phyloP scores from a whole-genome alignment of 2,329 filamentous ascomycete species.

The Hymenoscyphus linearis region DNA sequence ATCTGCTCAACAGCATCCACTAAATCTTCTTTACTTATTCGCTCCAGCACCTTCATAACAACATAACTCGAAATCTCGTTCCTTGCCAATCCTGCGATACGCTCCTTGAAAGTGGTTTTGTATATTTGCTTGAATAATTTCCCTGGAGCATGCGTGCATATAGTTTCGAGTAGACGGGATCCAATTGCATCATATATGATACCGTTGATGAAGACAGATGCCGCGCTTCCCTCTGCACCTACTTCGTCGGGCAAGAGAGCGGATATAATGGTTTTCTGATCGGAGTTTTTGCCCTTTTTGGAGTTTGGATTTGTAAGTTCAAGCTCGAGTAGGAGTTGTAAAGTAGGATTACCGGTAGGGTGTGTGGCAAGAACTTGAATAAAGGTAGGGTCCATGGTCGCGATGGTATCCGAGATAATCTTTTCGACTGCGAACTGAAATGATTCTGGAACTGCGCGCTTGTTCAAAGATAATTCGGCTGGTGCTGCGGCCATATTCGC shows the following conservation, averaged over 20 bases:
- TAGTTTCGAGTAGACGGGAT: slow-evolving; percentile 81
- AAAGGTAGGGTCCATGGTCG: slow-evolving; percentile 70
- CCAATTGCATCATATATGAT: slow-evolving; percentile 88
- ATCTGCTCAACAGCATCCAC: slow-evolving; percentile 67
- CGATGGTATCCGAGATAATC: slow-evolving; percentile 72
- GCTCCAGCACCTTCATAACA: slow-evolving; percentile 73
- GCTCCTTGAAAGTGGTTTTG: slow-evolving; percentile 69
- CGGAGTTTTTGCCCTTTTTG: slow-evolving; percentile 52
- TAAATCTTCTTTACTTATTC: slow-evolving; percentile 82
- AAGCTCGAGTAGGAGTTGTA: slow-evolving; percentile 85
- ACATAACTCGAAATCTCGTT: slow-evolving; percentile 91
- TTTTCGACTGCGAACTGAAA: slow-evolving; percentile 75
- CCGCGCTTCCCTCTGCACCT: slow-evolving; percentile 66
- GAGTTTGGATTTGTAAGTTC: slow-evolving; percentile 73
- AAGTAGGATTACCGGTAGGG: slow-evolving; percentile 82
- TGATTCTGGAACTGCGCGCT: slow-evolving; percentile 65
- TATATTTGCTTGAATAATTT: slow-evolving; percentile 90
- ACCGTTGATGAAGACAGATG: slow-evolving; percentile 75
- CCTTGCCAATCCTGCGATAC: slow-evolving; percentile 73
- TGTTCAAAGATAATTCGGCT: slow-evolving; percentile 41
- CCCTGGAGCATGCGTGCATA: slow-evolving; percentile 74
- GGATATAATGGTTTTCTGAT: slow-evolving; percentile 56
- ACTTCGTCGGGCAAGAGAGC: slow-evolving; percentile 76
- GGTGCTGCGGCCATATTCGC: slow-evolving; percentile 45
- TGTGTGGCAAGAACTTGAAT: slow-evolving; percentile 82